Base-by-base conservation (phyloP, 306 rosid genomes). In the Pterocarpus macrocarpus region DNA sequence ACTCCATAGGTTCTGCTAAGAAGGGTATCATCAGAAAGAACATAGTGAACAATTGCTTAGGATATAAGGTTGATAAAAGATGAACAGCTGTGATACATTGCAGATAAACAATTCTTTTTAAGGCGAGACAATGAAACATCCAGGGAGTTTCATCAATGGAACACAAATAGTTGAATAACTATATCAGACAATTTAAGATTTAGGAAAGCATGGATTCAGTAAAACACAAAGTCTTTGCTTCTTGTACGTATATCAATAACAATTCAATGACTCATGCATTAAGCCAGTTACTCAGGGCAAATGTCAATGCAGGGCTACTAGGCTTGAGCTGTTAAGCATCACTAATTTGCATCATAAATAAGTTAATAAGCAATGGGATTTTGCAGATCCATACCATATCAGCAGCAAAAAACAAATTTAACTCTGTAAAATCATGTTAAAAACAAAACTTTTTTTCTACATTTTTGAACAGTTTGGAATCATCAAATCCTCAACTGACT, bases 1-100 rank as follows among this genome's bases (percentile, higher is more conserved):
- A 81, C 76, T 89, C 97, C 97, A 89, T 87, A 33, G 41, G 16
- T 45, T 68, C 88, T 77, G 85, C 88, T 39, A 35, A 5, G 70
- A 61, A 67, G 64, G 82, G 33, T 8, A 78, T 61, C 76, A 86
- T 41, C 16, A 44, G 1, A 36, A 35, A 53, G 33, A 77, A 70
- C n/a, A 79, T 11, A 28, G 47, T 14, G 41, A 71, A 64, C 32
- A 57, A 64, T 61, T 35, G 65, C 36, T 56, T 30, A 38, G 43
- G 50, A 75, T 14, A 68, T 75, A 32, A 58, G 35, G 36, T 58
- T 41, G 56, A 67, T 36, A 34, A 66, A 75, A 35, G 57, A 16
- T 17, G 53, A 71, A 68, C 47, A 35, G 36, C 6, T 77, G 56
- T 11, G 36, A 45, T 5, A 11, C 28, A 44, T 35, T 34, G 58